These are phyloP conservation scores for Alnus glutinosa DNA, from an alignment of 306 rosid species.

Conservation along the genomic window DNA sequence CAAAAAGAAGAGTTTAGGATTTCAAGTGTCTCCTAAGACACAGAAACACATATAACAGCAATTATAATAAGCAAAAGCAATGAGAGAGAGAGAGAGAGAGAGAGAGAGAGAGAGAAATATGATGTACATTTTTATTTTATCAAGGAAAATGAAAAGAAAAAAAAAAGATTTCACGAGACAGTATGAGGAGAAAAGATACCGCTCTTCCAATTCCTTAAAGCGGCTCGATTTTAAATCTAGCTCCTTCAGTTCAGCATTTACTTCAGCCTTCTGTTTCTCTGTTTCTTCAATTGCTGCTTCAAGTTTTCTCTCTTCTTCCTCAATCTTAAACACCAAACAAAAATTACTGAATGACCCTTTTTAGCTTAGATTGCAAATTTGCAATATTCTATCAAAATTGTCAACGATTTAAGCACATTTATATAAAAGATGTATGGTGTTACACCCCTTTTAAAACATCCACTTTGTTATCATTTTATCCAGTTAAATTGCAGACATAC, in stretches of 20 bases:
- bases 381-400: conserved; percentile 20
- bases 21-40: conserved; percentile 23
- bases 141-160: not conserved
- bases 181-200: conserved; percentile 46
- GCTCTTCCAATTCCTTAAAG: conserved; percentile 87
- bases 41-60: conserved; percentile 13
- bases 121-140: conserved; percentile 21
- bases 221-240: conserved; percentile 76
- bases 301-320: conserved; percentile 92
- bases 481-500: not conserved
- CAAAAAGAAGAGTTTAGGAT: conserved; percentile 23
- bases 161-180: not conserved
- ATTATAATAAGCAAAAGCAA: not conserved
- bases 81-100: not conserved
- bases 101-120: not conserved
- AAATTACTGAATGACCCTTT: conserved; percentile 31
- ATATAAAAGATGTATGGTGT: not conserved
- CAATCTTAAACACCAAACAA: conserved; percentile 56
- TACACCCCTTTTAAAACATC: not conserved
- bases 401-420: not conserved
- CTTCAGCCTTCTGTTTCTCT: conserved; percentile 73
- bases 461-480: not conserved
- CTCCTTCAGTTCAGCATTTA: conserved; percentile 76
- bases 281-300: conserved; percentile 85
- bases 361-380: conserved; percentile 28